These are phyloP conservation scores for Neophaeococcomyces mojaviensis DNA, from an alignment of 2,329 filamentous ascomycete genomes.

Conservation along the genomic window DNA sequence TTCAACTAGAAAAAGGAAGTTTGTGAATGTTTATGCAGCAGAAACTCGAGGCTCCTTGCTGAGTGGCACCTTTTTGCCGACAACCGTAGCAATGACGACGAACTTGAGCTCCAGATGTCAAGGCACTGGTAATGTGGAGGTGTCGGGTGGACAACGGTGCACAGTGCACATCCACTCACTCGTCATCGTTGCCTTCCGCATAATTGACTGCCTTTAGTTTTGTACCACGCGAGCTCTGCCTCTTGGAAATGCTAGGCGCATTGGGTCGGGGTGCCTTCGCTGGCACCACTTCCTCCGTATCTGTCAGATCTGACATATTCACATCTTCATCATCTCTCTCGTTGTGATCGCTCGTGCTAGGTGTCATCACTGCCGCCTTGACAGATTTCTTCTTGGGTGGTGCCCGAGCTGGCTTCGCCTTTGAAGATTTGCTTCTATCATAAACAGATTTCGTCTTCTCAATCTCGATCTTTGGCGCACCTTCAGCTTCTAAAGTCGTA, in stretches of 20 bases:
- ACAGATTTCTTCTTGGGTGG: conserved; percentile 25
- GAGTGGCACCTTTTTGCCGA: no score
- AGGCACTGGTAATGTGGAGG: no score
- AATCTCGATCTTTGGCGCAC: conserved; percentile 5
- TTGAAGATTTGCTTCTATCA: conserved; percentile 16
- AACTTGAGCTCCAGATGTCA: no score
- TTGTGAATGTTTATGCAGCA: no score
- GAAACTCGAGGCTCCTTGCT: no score
- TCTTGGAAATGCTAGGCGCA: conserved; percentile 4
- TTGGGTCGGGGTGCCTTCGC: not conserved
- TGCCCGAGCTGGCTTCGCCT: conserved; percentile 16
- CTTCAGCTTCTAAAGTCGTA: conserved; percentile 5
- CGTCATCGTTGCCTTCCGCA: conserved; percentile 15
- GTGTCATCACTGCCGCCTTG: conserved; percentile 31
- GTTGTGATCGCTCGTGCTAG: conserved; percentile 25
- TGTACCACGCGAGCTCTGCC: conserved; percentile 15
- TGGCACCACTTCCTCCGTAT: conserved; percentile 16
- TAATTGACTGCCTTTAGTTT: conserved; percentile 19
- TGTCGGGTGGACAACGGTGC: no score
- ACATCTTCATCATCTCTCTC: conserved; percentile 27
- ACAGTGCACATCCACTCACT: not conserved
- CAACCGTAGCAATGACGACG: no score
- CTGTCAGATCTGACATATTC: conserved; percentile 34
- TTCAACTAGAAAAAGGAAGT: no score
- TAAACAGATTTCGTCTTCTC: conserved; percentile 12